Conservation (phyloP, 2,329 filamentous ascomycete species). For the Exophiala calicioides region DNA sequence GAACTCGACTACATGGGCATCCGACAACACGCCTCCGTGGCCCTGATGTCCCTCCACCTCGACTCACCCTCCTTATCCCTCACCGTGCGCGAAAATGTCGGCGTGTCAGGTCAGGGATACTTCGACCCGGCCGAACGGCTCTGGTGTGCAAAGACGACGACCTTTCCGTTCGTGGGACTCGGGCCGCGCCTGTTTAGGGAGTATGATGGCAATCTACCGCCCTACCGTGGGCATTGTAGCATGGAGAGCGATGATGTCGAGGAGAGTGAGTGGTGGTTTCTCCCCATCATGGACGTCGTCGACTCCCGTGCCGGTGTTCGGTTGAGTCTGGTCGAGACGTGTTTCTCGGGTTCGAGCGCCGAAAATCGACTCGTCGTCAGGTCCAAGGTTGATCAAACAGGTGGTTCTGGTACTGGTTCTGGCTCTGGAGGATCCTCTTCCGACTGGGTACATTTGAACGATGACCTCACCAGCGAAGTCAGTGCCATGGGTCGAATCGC, state of each 20-base stretch:
- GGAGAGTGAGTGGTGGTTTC: conserved; percentile 38
- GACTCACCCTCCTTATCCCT: conserved; percentile 50
- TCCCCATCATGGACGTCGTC: conserved; percentile 40
- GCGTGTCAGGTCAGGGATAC: conserved; percentile 52
- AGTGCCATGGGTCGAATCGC: conserved; percentile 56
- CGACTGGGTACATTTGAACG: conserved; percentile 31
- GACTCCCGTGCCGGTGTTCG: conserved; percentile 37
- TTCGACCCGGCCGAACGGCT: conserved; percentile 41
- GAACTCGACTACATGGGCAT: conserved; percentile 57
- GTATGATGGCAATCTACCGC: conserved; percentile 48
- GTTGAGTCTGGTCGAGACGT: conserved; percentile 39
- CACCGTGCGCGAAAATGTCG: conserved; percentile 59
- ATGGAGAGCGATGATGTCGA: conserved; percentile 38
- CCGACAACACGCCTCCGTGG: conserved; percentile 54
- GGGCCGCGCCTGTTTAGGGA: conserved; percentile 56
- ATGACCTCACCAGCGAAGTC: conserved; percentile 50
- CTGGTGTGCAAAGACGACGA: conserved; percentile 52
- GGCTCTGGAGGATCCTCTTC: conserved; percentile 1
- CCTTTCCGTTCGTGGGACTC: conserved; percentile 54
- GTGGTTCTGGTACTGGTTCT: conserved; percentile 13
- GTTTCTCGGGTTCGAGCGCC: conserved; percentile 34
- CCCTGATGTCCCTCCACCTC: conserved; percentile 53
- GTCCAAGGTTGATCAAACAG: conserved; percentile 34
- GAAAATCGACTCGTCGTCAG: conserved; percentile 36
- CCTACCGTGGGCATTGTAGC: conserved; percentile 45